Evolutionary conservation across 495 filamentous ascomycete genomes (phyloP).

Genomic region (Chaetomium tenue): DNA sequence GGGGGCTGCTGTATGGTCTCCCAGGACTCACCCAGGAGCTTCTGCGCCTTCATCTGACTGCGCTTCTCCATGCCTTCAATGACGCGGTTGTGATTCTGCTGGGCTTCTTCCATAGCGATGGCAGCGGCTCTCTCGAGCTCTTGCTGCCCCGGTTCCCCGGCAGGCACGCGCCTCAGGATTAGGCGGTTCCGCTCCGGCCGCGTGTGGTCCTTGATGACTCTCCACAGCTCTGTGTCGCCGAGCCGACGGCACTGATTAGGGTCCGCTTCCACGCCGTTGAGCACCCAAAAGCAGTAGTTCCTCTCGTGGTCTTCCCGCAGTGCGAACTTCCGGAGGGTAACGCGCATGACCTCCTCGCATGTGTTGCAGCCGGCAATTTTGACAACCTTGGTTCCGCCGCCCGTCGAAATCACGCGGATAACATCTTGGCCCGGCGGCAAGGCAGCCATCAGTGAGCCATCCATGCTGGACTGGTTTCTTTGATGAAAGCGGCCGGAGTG

Average conservation of each 20-base stretch:
- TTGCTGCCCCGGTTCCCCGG: constrained; percentile 75
- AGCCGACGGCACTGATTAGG: constrained; percentile 73
- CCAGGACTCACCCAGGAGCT: constrained; percentile 80
- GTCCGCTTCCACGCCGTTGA: constrained; percentile 80
- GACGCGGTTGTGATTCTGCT: constrained; percentile 67
- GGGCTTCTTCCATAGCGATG: constrained; percentile 76
- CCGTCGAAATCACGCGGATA: constrained; percentile 87
- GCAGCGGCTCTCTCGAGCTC: constrained; percentile 79
- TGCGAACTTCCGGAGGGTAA: constrained; percentile 77
- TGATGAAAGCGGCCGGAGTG: constrained; percentile 53
- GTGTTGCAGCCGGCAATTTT: constrained; percentile 86
- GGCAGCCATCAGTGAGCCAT: constrained; percentile 76
- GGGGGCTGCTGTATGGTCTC: constrained; percentile 73
- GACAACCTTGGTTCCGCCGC: constrained; percentile 85
- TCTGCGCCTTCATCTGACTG: constrained; percentile 72
- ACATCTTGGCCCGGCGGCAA: constrained; percentile 76
- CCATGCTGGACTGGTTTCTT: constrained; percentile 68
- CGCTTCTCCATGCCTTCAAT: constrained; percentile 63
- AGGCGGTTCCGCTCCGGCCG: constrained; percentile 82
- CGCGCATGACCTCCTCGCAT: constrained; percentile 83
- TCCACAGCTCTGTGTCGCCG: constrained; percentile 79
- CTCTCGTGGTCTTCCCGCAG: constrained; percentile 72
- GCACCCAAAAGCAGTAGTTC: constrained; percentile 78
- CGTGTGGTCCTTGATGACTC: constrained; percentile 70
- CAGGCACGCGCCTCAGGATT: constrained; percentile 84